Conservation (phyloP, 176 grass and related monocot species). For the Ensete glaucum region DNA sequence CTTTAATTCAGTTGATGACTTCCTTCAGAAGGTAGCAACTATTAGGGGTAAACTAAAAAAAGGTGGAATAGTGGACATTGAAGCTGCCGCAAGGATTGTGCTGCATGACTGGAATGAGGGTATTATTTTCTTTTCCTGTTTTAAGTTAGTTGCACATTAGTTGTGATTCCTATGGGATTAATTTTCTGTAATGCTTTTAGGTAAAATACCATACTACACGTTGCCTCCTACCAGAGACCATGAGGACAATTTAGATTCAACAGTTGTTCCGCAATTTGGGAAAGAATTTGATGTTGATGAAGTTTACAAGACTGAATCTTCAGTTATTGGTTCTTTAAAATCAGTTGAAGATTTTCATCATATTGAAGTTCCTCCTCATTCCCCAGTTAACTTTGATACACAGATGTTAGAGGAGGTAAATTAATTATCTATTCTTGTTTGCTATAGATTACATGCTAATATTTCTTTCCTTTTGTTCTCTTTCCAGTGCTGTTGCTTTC, state of each 20-base stretch:
- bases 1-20: conserved; percentile 80
- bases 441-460: background rate
- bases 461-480: background rate
- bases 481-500: background rate
- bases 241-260: conserved; percentile 34
- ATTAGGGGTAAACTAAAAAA: conserved; percentile 79
- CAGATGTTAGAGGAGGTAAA: background rate
- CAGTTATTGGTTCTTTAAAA: conserved; percentile 64
- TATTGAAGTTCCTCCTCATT: conserved; percentile 67
- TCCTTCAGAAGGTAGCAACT: conserved; percentile 81
- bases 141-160: conserved; percentile 1
- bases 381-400: conserved; percentile 52
- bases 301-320: conserved; percentile 70
- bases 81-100: conserved; percentile 84
- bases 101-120: conserved; percentile 98
- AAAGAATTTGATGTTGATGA: conserved; percentile 82
- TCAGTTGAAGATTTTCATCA: conserved; percentile 69
- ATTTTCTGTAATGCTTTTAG: conserved; percentile 29
- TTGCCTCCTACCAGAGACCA: conserved; percentile 56
- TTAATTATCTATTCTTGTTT: background rate
- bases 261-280: conserved; percentile 56
- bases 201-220: conserved; percentile 93
- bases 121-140: conserved; percentile 20
- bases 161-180: background rate
- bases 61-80: conserved; percentile 81